Evolutionary conservation across 768 basidiomycete genomes (phyloP).

Genomic region (Trametes meyenii): DNA sequence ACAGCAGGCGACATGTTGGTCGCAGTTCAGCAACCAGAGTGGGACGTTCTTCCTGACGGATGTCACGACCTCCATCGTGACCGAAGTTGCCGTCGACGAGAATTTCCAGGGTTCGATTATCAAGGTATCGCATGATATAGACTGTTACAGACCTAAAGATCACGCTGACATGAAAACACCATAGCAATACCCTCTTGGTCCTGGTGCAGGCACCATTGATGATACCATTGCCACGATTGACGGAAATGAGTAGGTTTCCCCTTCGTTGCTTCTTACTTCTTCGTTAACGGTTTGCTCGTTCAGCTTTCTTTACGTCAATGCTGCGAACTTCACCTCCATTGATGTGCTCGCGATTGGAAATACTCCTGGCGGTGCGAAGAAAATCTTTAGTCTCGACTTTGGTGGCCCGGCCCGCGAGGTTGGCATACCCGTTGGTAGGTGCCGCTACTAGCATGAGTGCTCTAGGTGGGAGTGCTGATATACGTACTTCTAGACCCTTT

Average conservation of each 20-base stretch:
- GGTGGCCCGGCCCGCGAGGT: constrained; percentile 14
- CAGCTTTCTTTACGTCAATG: background rate
- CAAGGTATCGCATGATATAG: constrained; percentile 41
- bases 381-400: background rate
- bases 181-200: constrained; percentile 29
- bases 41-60: constrained; percentile 38
- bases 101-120: constrained; percentile 49
- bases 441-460: background rate
- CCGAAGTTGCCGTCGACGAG: constrained; percentile 49
- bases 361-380: background rate
- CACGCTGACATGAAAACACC: background rate
- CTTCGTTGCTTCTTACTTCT: constrained; percentile 11
- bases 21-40: constrained; percentile 32
- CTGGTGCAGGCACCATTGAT: constrained; percentile 26
- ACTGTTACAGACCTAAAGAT: too few species aligned
- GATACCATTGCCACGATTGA: constrained; percentile 25
- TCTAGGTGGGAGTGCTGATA: background rate
- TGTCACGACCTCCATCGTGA: constrained; percentile 34
- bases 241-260: constrained; percentile 25
- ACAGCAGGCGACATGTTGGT: constrained; percentile 37
- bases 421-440: background rate
- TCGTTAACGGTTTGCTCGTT: constrained; percentile 20
- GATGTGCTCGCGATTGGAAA: too few species aligned
- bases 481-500: background rate
- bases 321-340: background rate